Evolutionary conservation across 2,329 filamentous ascomycete genomes (phyloP).

Genomic region (Ceratocystis eucalypticola): DNA sequence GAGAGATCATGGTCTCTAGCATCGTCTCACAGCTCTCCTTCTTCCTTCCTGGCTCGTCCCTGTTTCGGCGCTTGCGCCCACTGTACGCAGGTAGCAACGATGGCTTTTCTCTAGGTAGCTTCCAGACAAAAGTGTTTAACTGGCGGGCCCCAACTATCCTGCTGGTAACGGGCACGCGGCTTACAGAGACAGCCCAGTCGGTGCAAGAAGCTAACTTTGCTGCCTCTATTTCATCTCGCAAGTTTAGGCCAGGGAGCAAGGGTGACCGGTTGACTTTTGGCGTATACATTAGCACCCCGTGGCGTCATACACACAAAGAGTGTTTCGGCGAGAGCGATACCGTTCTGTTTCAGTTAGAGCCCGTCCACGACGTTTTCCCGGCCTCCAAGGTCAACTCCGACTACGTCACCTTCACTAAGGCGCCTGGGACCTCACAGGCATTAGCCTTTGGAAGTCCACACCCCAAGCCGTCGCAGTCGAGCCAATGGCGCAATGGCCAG

Average conservation of each 20-base stretch:
- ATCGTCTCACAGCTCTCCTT: slow-evolving; percentile 57
- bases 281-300: slow-evolving; percentile 51
- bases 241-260: slow-evolving; percentile 41
- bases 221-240: slow-evolving; percentile 48
- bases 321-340: slow-evolving; percentile 54
- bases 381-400: slow-evolving; percentile 52
- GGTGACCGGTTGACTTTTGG: slow-evolving; percentile 49
- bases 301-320: slow-evolving; percentile 53
- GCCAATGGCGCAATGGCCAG: slow-evolving; percentile 28
- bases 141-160: slow-evolving; percentile 64
- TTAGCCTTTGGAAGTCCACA: slow-evolving; percentile 53
- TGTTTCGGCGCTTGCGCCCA: slow-evolving; percentile 52
- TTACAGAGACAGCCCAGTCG: slow-evolving; percentile 35
- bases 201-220: slow-evolving; percentile 44
- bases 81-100: slow-evolving; percentile 58
- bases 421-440: slow-evolving; percentile 45
- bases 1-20: slow-evolving; percentile 52
- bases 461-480: slow-evolving; percentile 33
- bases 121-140: slow-evolving; percentile 62
- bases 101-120: slow-evolving; percentile 65
- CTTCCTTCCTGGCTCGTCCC: slow-evolving; percentile 49
- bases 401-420: slow-evolving; percentile 54
- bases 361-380: slow-evolving; percentile 56
- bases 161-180: slow-evolving; percentile 51
- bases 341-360: slow-evolving; percentile 57